Conservation (phyloP, 208 protist genomes). For the Plasmodiophora brassicae region DNA sequence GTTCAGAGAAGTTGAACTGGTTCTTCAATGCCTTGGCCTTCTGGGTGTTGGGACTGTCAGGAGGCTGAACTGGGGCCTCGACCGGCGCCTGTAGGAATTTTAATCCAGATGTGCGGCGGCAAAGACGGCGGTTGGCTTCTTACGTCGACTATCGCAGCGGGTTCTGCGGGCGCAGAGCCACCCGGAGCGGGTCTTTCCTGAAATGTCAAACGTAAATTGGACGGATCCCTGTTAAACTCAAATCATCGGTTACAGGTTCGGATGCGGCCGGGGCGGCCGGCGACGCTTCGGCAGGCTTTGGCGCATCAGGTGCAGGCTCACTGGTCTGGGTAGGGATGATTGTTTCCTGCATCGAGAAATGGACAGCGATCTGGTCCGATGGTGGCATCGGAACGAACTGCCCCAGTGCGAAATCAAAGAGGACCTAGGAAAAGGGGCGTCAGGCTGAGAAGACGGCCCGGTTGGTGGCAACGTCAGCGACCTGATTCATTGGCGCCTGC, state of each 20-base stretch:
- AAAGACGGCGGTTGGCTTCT: too few relatives aligned
- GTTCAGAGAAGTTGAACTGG: slow-evolving; percentile 94
- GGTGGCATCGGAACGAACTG: slow-evolving; percentile 14
- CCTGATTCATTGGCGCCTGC: slow-evolving; percentile 76
- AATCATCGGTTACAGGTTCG: neutral
- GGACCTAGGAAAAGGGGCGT: too few relatives aligned
- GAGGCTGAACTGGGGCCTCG: neutral
- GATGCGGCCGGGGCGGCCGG: neutral
- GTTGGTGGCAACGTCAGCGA: too few relatives aligned
- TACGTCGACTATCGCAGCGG: too few relatives aligned
- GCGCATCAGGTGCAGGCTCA: neutral
- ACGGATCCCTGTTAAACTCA: neutral
- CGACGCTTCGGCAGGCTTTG: neutral
- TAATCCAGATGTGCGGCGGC: neutral
- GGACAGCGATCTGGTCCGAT: neutral
- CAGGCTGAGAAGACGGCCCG: too few relatives aligned
- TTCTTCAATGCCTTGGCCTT: slow-evolving; percentile 77
- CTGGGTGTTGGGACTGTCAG: slow-evolving; percentile 11
- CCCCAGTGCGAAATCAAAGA: slow-evolving; percentile 63
- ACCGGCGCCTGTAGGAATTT: neutral
- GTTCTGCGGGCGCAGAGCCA: too few relatives aligned
- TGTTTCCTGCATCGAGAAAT: slow-evolving; percentile 48
- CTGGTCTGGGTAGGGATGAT: neutral
- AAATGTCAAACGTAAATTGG: too few relatives aligned
- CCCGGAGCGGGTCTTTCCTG: too few relatives aligned